A percentile compares a stretch with the other conserved stretches of the same genome.
These are phyloP conservation scores for Fusarium oxysporum DNA, from an alignment of 2,329 filamentous ascomycete genomes.

Conservation along the genomic window DNA sequence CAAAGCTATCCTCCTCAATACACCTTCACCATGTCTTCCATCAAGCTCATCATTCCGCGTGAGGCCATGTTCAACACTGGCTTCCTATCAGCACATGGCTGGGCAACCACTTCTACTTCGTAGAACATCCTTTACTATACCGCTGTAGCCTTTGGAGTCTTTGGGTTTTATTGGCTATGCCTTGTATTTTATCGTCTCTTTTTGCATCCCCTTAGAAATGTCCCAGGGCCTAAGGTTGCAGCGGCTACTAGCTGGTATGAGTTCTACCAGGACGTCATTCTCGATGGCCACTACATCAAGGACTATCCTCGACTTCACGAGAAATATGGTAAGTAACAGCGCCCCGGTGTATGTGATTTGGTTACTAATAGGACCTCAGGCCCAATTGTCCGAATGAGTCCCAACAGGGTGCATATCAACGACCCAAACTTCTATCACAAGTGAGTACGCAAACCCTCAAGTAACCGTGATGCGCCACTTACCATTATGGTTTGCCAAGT, in stretches of 20 bases:
- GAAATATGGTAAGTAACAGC: neutral
- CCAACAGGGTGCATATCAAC: neutral
- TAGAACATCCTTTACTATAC: neutral
- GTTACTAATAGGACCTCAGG: neutral
- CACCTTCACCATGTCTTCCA: neutral
- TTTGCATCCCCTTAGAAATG: neutral
- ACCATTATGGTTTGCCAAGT: neutral
- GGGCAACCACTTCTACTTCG: neutral
- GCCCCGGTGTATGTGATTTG: accelerated
- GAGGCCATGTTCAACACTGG: neutral
- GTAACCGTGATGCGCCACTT: too few species aligned
- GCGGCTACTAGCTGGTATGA: neutral
- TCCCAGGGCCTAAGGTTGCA: neutral
- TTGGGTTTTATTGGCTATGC: neutral
- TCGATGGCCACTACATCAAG: neutral
- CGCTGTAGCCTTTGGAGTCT: accelerated
- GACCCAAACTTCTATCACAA: neutral
- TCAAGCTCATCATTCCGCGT: neutral
- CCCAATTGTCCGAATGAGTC: neutral
- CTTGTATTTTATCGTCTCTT: neutral
- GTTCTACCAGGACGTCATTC: neutral
- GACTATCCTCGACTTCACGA: neutral
- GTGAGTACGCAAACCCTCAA: neutral
- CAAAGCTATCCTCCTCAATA: too few species aligned
- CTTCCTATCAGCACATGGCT: neutral